These are phyloP conservation scores for Pythium sukuiense DNA, from an alignment of 352 stramenopile genomes.

Conservation along the genomic window DNA sequence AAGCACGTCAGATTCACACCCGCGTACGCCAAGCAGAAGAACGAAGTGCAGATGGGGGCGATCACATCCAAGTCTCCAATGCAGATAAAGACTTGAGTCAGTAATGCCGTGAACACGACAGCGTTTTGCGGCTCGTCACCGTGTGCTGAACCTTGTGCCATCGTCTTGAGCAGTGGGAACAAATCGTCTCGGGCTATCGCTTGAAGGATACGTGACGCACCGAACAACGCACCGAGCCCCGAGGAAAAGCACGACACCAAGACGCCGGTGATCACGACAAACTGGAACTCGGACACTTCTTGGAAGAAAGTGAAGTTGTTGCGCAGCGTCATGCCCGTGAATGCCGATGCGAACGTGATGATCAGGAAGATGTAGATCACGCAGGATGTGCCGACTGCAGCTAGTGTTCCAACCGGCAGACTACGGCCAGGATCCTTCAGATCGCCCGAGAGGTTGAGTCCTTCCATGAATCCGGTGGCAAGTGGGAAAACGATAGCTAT, in stretches of 20 bases:
- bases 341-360: conserved; percentile 57
- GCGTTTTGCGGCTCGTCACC: conserved; percentile 73
- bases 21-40: conserved; percentile 80
- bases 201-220: conserved; percentile 69
- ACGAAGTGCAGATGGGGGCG: conserved; percentile 77
- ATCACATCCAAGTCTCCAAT: conserved; percentile 76
- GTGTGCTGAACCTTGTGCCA: conserved; percentile 49
- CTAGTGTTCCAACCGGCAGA: conserved; percentile 66
- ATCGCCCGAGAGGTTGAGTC: conserved; percentile 78
- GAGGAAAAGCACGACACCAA: conserved; percentile 73
- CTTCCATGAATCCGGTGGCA: conserved; percentile 84
- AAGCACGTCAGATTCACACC: conserved; percentile 77
- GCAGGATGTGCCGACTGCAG: conserved; percentile 57
- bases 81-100: conserved; percentile 72
- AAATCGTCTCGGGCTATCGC: conserved; percentile 75
- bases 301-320: conserved; percentile 83
- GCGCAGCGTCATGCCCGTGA: conserved; percentile 52
- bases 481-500: conserved; percentile 77
- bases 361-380: conserved; percentile 74
- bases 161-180: conserved; percentile 45
- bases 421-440: conserved; percentile 73
- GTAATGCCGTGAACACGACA: conserved; percentile 60
- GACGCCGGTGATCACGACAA: conserved; percentile 63
- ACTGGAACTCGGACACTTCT: conserved; percentile 50
- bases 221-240: conserved; percentile 65